Evolutionary conservation across 1,284 basidiomycete genomes (phyloP).

Genomic region (Gomphus bonarii): DNA sequence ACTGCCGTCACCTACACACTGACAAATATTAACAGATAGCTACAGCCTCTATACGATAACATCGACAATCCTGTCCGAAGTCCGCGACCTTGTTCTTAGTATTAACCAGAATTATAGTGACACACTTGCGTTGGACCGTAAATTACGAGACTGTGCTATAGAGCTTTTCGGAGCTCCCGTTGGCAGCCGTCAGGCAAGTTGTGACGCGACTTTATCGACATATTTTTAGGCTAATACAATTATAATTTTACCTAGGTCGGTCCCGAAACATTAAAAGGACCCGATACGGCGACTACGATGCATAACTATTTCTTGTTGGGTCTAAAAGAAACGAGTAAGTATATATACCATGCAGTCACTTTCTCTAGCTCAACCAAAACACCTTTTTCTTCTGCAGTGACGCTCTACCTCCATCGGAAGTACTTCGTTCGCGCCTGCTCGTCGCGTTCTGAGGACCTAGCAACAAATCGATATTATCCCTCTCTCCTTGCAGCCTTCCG

Average conservation of each 20-base stretch:
- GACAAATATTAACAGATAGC: neutral
- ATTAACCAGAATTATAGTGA: neutral
- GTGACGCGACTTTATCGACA: neutral
- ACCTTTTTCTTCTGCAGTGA: neutral
- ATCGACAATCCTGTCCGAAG: neutral
- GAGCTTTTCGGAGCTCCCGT: constrained; percentile 2
- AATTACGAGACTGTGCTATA: constrained; percentile 3
- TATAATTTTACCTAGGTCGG: neutral
- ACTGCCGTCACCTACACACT: neutral
- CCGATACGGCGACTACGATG: neutral
- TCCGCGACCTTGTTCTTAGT: constrained; percentile 4
- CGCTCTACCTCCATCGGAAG: neutral
- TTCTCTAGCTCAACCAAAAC: neutral
- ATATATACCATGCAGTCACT: too few relatives aligned
- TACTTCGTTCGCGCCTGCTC: neutral
- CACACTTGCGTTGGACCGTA: neutral
- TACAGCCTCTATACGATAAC: neutral
- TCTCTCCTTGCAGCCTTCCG: neutral
- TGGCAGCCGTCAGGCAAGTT: neutral
- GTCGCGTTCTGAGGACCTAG: neutral
- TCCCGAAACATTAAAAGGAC: neutral
- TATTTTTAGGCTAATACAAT: neutral
- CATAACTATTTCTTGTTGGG: neutral
- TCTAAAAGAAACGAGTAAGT: neutral
- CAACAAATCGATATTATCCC: neutral